Conservation (phyloP, 768 basidiomycete species). For the Hygrophoropsis aurantiaca region DNA sequence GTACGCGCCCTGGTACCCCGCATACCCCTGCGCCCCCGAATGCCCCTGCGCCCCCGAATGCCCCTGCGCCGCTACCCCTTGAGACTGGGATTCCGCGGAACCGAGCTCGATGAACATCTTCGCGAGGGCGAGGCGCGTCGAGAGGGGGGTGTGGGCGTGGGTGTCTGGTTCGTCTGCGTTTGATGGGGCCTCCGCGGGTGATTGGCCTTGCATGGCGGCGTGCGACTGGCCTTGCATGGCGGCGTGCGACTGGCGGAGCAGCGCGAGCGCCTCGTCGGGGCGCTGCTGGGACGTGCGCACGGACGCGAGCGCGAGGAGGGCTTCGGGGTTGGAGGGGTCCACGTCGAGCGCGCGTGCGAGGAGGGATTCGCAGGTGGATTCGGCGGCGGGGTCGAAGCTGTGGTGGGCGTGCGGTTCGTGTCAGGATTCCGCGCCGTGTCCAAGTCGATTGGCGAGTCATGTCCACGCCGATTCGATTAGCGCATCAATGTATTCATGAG, state of each 20-base stretch:
- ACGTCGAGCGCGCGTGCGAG: conserved; percentile 69
- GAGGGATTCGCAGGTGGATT: conserved; percentile 77
- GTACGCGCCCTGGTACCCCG: too few species aligned
- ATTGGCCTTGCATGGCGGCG: too few species aligned
- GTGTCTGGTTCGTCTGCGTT: conserved; percentile 5
- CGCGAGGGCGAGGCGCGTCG: conserved; percentile 70
- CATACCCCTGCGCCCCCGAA: too few species aligned
- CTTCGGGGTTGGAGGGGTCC: conserved; percentile 76
- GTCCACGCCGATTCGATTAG: too few species aligned
- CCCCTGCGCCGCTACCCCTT: too few species aligned
- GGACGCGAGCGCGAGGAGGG: conserved; percentile 77
- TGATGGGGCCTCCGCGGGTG: conserved; percentile 12
- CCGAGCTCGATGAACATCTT: conserved; percentile 79
- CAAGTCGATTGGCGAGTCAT: too few species aligned
- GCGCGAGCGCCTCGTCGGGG: conserved; percentile 71
- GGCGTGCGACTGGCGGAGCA: conserved; percentile 19
- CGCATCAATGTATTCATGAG: too few species aligned
- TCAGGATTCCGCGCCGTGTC: too few species aligned
- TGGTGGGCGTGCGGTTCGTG: too few species aligned
- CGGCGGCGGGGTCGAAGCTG: conserved; percentile 82
- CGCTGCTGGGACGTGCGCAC: conserved; percentile 87
- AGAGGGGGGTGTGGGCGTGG: conserved; percentile 58
- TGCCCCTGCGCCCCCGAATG: too few species aligned
- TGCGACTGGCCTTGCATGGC: not conserved
- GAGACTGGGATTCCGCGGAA: too few species aligned